Percentiles rank a stretch among this genome's conserved stretches.
phyloP scores from a whole-genome alignment of 2,329 filamentous ascomycete genomes.

The Colletotrichum sp. region DNA sequence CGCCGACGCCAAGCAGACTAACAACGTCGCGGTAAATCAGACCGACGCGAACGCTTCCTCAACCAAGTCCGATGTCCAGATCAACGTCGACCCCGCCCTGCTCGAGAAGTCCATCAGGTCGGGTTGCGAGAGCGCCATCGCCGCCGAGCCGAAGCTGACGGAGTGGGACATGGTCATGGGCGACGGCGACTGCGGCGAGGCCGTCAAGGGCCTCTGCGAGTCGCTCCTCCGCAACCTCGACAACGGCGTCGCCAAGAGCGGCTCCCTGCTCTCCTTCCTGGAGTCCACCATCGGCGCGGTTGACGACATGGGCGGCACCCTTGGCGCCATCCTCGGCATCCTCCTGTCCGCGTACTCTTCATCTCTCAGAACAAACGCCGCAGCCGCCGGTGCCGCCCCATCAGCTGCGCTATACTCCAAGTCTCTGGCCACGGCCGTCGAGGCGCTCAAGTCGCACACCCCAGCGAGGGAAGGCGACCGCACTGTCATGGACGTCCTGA shows the following conservation, averaged over 20 bases:
- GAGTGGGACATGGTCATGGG: slow-evolving; percentile 39
- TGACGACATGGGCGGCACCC: slow-evolving; percentile 41
- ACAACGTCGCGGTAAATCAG: background rate
- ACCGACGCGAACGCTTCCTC: background rate
- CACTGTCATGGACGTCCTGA: slow-evolving; percentile 26
- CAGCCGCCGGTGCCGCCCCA: background rate
- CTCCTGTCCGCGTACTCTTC: slow-evolving; percentile 28
- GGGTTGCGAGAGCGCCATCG: slow-evolving; percentile 38
- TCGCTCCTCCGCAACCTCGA: slow-evolving; percentile 32
- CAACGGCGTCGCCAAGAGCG: slow-evolving; percentile 29
- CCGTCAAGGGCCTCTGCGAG: slow-evolving; percentile 30
- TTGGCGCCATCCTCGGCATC: slow-evolving; percentile 37
- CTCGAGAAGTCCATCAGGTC: slow-evolving; percentile 29
- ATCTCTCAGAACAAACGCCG: slow-evolving; percentile 15
- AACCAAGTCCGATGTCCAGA: background rate
- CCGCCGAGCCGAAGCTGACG: slow-evolving; percentile 34
- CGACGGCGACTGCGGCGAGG: slow-evolving; percentile 35
- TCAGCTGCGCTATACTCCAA: slow-evolving; percentile 22
- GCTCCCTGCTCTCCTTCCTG: slow-evolving; percentile 34
- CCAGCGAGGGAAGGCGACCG: slow-evolving; percentile 30
- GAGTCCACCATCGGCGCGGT: slow-evolving; percentile 32
- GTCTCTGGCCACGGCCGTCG: slow-evolving; percentile 24
- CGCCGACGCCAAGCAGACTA: background rate
- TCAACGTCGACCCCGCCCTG: slow-evolving; percentile 29
- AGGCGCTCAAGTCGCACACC: slow-evolving; percentile 29